These are phyloP conservation scores for Triticum timopheevii DNA, from an alignment of 176 grass and related monocot genomes.

Conservation along the genomic window DNA sequence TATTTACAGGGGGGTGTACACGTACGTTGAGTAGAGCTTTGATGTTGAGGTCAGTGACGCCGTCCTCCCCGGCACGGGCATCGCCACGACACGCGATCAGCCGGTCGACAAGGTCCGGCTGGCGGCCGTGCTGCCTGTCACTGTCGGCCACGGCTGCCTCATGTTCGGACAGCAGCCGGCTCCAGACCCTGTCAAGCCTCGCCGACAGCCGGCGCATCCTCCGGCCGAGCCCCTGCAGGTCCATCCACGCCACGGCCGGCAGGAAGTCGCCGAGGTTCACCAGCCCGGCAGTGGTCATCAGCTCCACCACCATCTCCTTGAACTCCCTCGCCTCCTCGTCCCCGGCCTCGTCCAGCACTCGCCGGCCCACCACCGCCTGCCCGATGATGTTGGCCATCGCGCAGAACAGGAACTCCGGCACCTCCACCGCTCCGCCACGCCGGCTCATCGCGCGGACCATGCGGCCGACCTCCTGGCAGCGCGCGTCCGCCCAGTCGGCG, in stretches of 20 bases:
- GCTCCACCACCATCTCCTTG: constrained; percentile 1
- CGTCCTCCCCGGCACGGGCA: neutral
- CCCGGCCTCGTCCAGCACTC: neutral
- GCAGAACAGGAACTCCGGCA: neutral
- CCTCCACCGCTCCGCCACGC: neutral
- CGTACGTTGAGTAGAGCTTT: neutral
- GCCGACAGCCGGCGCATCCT: neutral
- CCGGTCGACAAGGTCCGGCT: neutral
- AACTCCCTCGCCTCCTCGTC: neutral
- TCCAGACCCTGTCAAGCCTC: neutral
- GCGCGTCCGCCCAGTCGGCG: neutral
- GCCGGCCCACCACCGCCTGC: neutral
- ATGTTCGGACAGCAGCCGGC: neutral
- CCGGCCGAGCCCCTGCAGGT: constrained; percentile 6
- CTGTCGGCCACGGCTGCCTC: neutral
- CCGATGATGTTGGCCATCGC: neutral
- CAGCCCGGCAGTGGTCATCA: neutral
- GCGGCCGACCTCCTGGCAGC: neutral
- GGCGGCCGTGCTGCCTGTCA: neutral
- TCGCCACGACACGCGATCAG: neutral
- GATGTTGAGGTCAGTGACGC: neutral
- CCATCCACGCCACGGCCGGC: neutral
- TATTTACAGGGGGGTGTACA: neutral
- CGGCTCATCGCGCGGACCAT: neutral
- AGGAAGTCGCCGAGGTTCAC: neutral